A percentile compares a stretch with the other conserved stretches of the same genome.
Evolutionary conservation across 2,329 filamentous ascomycete species (phyloP).

Genomic region (Pyrenophora tritici-repentis): DNA sequence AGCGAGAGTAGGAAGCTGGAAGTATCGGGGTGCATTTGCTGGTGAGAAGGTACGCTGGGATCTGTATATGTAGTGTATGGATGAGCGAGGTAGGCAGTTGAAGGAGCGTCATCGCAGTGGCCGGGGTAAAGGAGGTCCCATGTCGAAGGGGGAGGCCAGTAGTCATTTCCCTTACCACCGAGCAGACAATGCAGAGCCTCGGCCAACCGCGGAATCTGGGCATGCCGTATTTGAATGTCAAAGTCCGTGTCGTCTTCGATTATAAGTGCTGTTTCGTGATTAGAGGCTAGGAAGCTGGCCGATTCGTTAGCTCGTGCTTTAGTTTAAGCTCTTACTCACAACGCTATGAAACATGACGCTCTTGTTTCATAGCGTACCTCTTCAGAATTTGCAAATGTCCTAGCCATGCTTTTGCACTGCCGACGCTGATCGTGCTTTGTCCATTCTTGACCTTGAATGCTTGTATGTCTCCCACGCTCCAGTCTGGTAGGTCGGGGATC

Average conservation of each 20-base stretch:
- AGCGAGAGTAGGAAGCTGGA: constrained; percentile 32
- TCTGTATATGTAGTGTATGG: constrained; percentile 36
- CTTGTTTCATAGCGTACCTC: constrained; percentile 25
- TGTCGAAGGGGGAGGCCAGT: constrained; percentile 35
- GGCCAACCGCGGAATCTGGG: constrained; percentile 29
- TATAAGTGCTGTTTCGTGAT: constrained; percentile 32
- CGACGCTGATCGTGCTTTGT: constrained; percentile 38
- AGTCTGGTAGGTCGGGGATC: constrained; percentile 46
- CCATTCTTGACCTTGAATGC: constrained; percentile 29
- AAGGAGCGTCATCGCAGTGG: constrained; percentile 48
- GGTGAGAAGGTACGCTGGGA: constrained; percentile 31
- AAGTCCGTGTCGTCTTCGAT: constrained; percentile 39
- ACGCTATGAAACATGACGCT: too few relatives aligned
- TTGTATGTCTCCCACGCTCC: constrained; percentile 44
- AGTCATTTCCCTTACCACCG: constrained; percentile 16
- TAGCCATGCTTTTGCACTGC: constrained; percentile 49
- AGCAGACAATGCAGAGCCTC: constrained; percentile 22
- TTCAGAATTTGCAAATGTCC: constrained; percentile 48
- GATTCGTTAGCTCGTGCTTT: neutral
- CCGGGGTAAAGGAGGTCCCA: constrained; percentile 51
- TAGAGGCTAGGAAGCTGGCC: constrained; percentile 18
- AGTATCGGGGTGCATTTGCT: constrained; percentile 34
- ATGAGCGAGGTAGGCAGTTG: constrained; percentile 17
- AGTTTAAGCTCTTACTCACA: neutral
- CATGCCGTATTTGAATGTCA: constrained; percentile 23